Evolutionary conservation across 345 rosid species (phyloP), one percentile per base, ranked within the genome.

Genomic region (Hibiscus tridactylites): DNA sequence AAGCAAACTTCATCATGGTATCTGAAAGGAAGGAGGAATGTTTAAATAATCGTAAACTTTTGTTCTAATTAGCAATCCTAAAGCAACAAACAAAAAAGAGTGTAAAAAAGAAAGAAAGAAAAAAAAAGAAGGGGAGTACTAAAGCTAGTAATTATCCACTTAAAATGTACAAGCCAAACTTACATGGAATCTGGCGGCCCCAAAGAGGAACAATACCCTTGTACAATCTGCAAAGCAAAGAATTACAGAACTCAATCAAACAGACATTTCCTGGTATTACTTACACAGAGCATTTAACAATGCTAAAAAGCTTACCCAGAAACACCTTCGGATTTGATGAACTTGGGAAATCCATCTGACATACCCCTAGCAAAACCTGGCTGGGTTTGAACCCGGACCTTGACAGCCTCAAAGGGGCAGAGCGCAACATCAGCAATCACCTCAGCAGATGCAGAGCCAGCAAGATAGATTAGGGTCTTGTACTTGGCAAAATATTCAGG

Each of bases 141-240:
- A 49, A 49, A 46, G 13, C 19, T n/a, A 13, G 19, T 24, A 66
- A 46, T 42, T 13, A 15, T 9, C 3, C 26, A 54, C 19, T 4
- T 19, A 54, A 44, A 61, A 61, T 4, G 57, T 7, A 58, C 9
- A 66, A n/a, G 28, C 7, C 47, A 42, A 63, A 83, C 97, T 88
- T 83, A 92, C 99, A 95, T 68, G 99, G 99, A 82, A 92, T 92
- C 76, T 95, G 99, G 74, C 99, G 98, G 58, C 98, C 99, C 98
- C 97, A 95, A 9, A 95, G 94, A 24, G 99, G 99, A 80, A 78
- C 98, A 57, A 95, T 58, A 68, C 98, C 99, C 83, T 91, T 95
- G 76, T 95, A 95, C 89, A 95, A 82, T 75, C 99, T 95, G 87
- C 73, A 65, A 66, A 61, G 17, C n/a, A 21, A 44, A 54, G 61